These are phyloP conservation scores for Candida pseudoglaebosa DNA, from an alignment of 805 yeast species.

Conservation along the genomic window DNA sequence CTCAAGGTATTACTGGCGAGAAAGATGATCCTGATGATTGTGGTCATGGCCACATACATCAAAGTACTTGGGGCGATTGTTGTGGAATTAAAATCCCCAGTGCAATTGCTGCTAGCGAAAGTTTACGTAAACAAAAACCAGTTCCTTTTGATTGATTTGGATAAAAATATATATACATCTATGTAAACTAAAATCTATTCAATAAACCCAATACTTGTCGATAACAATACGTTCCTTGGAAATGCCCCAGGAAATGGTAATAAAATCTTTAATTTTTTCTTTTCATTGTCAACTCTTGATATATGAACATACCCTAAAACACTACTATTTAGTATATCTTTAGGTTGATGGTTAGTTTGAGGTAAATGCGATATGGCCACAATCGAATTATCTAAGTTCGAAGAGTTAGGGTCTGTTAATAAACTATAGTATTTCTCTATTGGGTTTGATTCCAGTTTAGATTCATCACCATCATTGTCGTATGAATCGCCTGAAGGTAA, in stretches of 20 bases:
- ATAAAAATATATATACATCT: not conserved
- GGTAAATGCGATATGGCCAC: constrained; percentile 52
- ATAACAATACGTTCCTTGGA: constrained; percentile 68
- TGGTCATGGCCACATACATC: constrained; percentile 17
- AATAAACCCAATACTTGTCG: constrained; percentile 77
- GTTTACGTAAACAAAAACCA: constrained; percentile 21
- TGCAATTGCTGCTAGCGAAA: constrained; percentile 83
- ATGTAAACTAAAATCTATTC: too few species aligned
- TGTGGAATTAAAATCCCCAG: constrained; percentile 97
- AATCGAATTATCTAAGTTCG: constrained; percentile 69
- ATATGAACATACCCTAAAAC: constrained; percentile 78
- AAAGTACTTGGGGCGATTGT: constrained; percentile 89
- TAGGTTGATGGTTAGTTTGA: constrained; percentile 38
- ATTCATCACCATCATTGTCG: constrained; percentile 28
- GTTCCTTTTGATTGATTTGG: constrained; percentile 61
- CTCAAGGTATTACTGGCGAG: constrained; percentile 54
- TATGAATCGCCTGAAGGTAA: constrained; percentile 42
- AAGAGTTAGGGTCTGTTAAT: constrained; percentile 43
- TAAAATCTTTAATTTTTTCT: constrained; percentile 62
- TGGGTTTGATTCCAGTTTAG: constrained; percentile 20
- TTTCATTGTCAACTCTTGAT: constrained; percentile 69
- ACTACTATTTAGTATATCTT: constrained; percentile 51
- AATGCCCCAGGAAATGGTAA: constrained; percentile 85
- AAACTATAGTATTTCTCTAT: constrained; percentile 31
- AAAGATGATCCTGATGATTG: constrained; percentile 20